Evolutionary conservation across 2,329 filamentous ascomycete species (phyloP).

Genomic region (Aspergillus thermomutatus): DNA sequence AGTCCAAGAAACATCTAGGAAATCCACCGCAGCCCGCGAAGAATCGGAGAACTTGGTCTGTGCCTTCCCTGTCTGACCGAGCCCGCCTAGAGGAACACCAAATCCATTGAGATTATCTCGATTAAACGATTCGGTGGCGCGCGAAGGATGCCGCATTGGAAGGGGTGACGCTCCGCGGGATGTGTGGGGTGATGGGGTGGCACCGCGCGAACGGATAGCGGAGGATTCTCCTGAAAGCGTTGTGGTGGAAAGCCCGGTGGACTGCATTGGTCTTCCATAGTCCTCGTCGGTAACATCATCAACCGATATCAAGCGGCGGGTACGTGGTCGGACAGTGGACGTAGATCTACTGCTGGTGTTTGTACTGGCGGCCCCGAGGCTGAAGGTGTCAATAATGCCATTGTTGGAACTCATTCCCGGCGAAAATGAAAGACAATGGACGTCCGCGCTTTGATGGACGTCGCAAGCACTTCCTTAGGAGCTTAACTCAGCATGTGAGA

Average conservation of each 20-base stretch:
- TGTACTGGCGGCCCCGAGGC: constrained; percentile 31
- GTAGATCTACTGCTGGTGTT: constrained; percentile 30
- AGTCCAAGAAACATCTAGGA: constrained; percentile 48
- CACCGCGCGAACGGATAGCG: constrained; percentile 37
- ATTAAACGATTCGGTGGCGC: constrained; percentile 24
- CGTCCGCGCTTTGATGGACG: constrained; percentile 14
- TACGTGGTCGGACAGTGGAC: constrained; percentile 43
- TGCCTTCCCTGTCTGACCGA: constrained; percentile 19
- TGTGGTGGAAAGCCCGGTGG: constrained; percentile 24
- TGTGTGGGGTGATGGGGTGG: constrained; percentile 39
- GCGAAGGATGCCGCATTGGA: constrained; percentile 37
- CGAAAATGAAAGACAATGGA: constrained; percentile 14
- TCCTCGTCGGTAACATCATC: constrained; percentile 35
- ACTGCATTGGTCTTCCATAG: constrained; percentile 18
- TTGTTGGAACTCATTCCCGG: constrained; percentile 43
- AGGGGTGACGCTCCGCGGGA: constrained; percentile 38
- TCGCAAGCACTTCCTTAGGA: constrained; percentile 21
- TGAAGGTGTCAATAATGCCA: constrained; percentile 34
- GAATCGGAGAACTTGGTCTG: constrained; percentile 22
- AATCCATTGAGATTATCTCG: constrained; percentile 20
- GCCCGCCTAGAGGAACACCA: constrained; percentile 22
- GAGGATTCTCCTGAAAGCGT: constrained; percentile 28
- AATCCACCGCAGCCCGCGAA: constrained; percentile 29
- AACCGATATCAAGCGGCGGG: constrained; percentile 42
- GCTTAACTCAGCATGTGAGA: constrained; percentile 20